Evolutionary conservation across 305 asterid species (phyloP), one percentile per base, ranked within the genome.

Genomic region (Striga hermonthica): DNA sequence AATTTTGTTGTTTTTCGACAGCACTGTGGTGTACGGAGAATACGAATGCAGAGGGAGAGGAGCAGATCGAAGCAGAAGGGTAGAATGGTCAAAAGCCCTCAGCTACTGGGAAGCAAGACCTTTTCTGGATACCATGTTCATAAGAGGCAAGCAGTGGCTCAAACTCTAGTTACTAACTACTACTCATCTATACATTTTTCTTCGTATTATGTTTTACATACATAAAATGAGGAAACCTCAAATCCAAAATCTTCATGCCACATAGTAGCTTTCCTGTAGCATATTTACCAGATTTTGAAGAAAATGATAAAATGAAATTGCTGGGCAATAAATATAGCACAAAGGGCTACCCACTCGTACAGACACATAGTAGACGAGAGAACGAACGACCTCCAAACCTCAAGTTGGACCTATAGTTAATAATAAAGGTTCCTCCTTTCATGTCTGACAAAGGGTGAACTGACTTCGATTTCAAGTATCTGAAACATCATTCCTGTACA

Each of bases 31-130:
- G 6, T 92, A 89, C 36, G 98, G 87, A 9, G 92, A 87, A 70
- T 87, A 80, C 70, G 60, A 76, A 60, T 84, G 95, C 69, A 74
- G 78, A 6, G 97, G 98, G 41, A 54, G 59, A 7, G 98, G 97
- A 47, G 89, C 96, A 5, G 74, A 80, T 52, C 82, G 95, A 55
- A 78, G 70, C 1, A 36, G 71, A 4, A 68, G 90, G 53, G 87
- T 72, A 6, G 59, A 79, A 7, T 92, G 97, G 96, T 74, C 96
- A 1, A 84, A 75, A 74, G 74, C 78, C 1, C 75, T 84, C 15
- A 64, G 8, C 38, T 63, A 58, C 70, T 8, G 43, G 1, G 79
- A 89, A 76, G 96, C 88, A 40, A 72, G 72, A 56, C 74, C 70
- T 1, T 84, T 72, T 66, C 69, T 80, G 2, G 83, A 79, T 36